Base-by-base conservation (phyloP, 306 rosid species). In the Quercus dentata region DNA sequence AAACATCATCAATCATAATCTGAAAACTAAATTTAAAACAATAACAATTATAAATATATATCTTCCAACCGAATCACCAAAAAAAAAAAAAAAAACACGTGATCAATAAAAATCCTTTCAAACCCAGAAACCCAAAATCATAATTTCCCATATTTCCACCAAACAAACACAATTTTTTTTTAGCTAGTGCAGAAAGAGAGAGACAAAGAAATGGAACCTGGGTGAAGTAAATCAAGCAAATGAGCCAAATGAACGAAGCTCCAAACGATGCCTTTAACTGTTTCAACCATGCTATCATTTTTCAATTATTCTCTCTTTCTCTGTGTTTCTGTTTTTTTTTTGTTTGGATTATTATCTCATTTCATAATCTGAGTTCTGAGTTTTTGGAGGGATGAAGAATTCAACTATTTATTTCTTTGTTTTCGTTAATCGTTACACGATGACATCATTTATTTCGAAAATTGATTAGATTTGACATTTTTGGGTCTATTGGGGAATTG, bases 191-290 rank as follows among this genome's bases (percentile, higher is more conserved):
- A 61, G n/a, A 5, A n/a, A 59, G 57, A 55, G 15, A 33, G 6
- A 64, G 76, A 74, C 33, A 11, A 65, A 79, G 73, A 79, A 74
- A 1, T 8, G 46, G 25, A 82, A 93, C 97, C 97, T 89, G 97
- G 79, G 97, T 93, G 89, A 93, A 93, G 92, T 93, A 91, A 80
- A 93, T 83, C 89, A 93, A 83, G 87, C 94, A 93, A 83, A 93
- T 79, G 49, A 93, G 86, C 97, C 97, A 93, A 28, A 93, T 87
- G 85, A 91, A 93, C 6, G 93, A 88, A 33, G 86, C 83, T 76
- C 97, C 97, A 55, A 91, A 93, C 58, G 89, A 82, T 56, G 90
- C 85, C 79, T 83, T 83, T 78, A 93, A 51, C 56, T 78, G 86
- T 64, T 74, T 88, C 83, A 76, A 57, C 97, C 97, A 93, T 83